Evolutionary conservation across 2,329 filamentous ascomycete genomes (phyloP).

Genomic region (Talaromyces sp.): DNA sequence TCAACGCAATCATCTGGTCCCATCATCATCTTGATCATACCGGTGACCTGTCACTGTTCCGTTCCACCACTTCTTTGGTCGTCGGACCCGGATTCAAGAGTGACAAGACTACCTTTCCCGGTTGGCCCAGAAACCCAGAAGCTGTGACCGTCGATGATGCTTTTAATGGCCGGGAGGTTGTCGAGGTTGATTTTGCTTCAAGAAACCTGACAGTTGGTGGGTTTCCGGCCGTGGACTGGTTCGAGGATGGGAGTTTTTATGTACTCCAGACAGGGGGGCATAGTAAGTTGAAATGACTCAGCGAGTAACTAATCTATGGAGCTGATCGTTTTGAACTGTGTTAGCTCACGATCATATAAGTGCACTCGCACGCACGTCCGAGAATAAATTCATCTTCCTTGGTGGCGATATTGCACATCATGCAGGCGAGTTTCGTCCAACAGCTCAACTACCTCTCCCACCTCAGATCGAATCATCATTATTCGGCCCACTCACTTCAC

Average conservation of each 20-base stretch:
- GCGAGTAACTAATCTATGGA: not conserved
- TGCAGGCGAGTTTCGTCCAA: conserved; percentile 45
- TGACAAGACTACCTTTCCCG: conserved; percentile 22
- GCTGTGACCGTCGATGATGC: conserved; percentile 24
- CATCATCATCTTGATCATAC: conserved; percentile 35
- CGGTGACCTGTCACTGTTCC: conserved; percentile 29
- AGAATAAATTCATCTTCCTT: conserved; percentile 23
- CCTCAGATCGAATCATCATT: not conserved
- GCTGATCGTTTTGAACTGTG: not conserved
- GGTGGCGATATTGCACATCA: conserved; percentile 39
- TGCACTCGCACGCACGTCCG: conserved; percentile 47
- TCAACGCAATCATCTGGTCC: conserved; percentile 31
- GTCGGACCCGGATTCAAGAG: conserved; percentile 28
- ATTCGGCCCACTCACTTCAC: not conserved
- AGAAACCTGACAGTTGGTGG: conserved; percentile 28
- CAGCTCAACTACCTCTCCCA: conserved; percentile 4
- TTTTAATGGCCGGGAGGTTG: conserved; percentile 22
- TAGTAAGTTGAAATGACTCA: not conserved
- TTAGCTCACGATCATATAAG: conserved; percentile 16
- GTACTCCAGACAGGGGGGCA: conserved; percentile 37
- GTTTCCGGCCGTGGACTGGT: conserved; percentile 50
- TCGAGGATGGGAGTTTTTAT: conserved; percentile 58
- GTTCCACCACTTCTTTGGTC: conserved; percentile 25
- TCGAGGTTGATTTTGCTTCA: conserved; percentile 24
- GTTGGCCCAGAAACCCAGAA: conserved; percentile 25